Conservation (phyloP, 2,329 filamentous ascomycete species). For the Fusarium anthophilum region DNA sequence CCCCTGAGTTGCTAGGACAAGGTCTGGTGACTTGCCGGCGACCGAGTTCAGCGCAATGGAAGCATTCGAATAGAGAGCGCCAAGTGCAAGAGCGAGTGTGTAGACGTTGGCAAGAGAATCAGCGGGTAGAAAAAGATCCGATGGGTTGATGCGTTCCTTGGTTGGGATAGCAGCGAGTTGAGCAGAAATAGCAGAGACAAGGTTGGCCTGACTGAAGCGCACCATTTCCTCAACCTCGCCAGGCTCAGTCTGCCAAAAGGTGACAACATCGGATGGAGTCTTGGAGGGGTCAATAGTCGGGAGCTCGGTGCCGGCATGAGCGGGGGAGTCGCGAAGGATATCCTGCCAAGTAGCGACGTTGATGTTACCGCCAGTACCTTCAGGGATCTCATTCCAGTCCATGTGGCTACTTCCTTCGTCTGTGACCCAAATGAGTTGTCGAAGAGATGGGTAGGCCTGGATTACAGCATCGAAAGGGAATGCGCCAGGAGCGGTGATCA, state of each 20-base stretch:
- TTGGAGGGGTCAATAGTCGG: constrained; percentile 68
- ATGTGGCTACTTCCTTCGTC: constrained; percentile 91
- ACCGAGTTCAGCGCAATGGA: constrained; percentile 91
- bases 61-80: constrained; percentile 84
- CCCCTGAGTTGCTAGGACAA: constrained; percentile 76
- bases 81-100: constrained; percentile 80
- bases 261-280: constrained; percentile 65
- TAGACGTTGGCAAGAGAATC: constrained; percentile 84
- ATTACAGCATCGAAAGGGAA: constrained; percentile 81
- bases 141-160: constrained; percentile 74
- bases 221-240: constrained; percentile 73
- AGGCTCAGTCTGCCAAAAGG: constrained; percentile 71
- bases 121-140: constrained; percentile 86
- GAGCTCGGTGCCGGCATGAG: constrained; percentile 67
- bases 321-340: constrained; percentile 76
- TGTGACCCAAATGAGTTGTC: constrained; percentile 89
- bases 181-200: constrained; percentile 86
- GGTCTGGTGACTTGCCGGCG: constrained; percentile 75
- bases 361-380: constrained; percentile 76
- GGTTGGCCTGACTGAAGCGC: constrained; percentile 81
- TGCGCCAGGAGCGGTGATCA: constrained; percentile 87
- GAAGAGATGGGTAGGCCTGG: constrained; percentile 74
- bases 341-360: constrained; percentile 95
- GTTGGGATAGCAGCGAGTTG: constrained; percentile 80
- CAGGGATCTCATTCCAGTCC: constrained; percentile 92